Percentiles rank a stretch among this genome's conserved stretches.
phyloP scores from a whole-genome alignment of 208 protist genomes.

The Wallacemonas sp. region DNA sequence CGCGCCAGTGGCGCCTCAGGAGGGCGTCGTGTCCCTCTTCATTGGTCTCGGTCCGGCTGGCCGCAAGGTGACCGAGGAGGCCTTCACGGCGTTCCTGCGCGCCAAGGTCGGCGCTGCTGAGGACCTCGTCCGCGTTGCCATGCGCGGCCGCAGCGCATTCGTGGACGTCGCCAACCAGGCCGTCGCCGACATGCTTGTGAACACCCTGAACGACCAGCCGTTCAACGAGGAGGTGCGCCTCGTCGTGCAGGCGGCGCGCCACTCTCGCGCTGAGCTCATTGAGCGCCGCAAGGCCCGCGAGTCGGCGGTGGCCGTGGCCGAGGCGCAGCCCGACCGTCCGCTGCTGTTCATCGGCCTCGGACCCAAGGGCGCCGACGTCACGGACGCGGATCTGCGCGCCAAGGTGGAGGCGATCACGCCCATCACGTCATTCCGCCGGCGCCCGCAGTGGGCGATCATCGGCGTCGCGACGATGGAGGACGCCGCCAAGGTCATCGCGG shows the following conservation, averaged over 20 bases:
- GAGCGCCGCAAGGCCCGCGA: slow-evolving; percentile 24
- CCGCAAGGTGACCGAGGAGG: slow-evolving; percentile 26
- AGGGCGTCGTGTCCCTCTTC: slow-evolving; percentile 49
- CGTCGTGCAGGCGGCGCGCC: slow-evolving; percentile 55
- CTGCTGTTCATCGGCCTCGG: slow-evolving; percentile 64
- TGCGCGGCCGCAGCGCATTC: slow-evolving; percentile 78
- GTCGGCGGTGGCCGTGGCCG: slow-evolving; percentile 13
- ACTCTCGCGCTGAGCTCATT: slow-evolving; percentile 26
- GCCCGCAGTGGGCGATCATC: slow-evolving; percentile 60
- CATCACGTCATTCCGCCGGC: slow-evolving; percentile 47
- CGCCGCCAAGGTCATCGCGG: slow-evolving; percentile 40
- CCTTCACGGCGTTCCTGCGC: slow-evolving; percentile 27
- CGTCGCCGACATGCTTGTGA: slow-evolving; percentile 53
- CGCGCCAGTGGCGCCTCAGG: background rate
- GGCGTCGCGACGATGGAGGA: slow-evolving; percentile 35
- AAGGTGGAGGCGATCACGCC: slow-evolving; percentile 45
- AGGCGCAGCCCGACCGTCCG: slow-evolving; percentile 7
- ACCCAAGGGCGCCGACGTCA: slow-evolving; percentile 37
- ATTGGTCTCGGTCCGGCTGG: slow-evolving; percentile 63
- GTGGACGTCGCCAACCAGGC: slow-evolving; percentile 49
- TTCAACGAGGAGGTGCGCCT: slow-evolving; percentile 49
- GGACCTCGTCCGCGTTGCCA: slow-evolving; percentile 33
- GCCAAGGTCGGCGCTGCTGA: slow-evolving; percentile 24
- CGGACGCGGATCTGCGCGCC: slow-evolving; percentile 30
- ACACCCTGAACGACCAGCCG: slow-evolving; percentile 37